Evolutionary conservation across 495 filamentous ascomycete genomes (phyloP), one percentile per base, ranked within the genome.

Genomic region (Aspergillus bridgeri): DNA sequence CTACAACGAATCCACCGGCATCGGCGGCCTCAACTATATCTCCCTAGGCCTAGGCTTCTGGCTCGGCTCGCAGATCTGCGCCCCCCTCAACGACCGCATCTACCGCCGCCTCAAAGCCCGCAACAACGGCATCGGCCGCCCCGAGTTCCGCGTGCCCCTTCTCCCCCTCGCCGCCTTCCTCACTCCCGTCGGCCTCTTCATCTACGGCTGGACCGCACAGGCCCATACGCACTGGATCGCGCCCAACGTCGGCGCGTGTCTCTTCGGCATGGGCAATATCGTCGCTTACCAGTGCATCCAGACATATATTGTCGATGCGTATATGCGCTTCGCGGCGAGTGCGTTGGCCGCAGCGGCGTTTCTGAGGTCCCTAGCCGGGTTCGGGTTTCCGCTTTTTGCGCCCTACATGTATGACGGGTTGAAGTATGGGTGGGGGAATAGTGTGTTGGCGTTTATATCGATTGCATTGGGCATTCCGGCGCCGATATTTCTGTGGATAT

Each of bases 381-480:
- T 92, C 64, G 81, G 78, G 15, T 92, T 94, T 57, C 90, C 90
- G 21, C 74, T 94, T 4, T 92, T 92, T 60, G 86, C 87, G 5
- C 86, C 85, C 3, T 75, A 73, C 27, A 75, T 91, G 80, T 92
- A 82, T 58, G 49, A 71, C 6, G 65, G 69, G n/a, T 59, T 87
- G 54, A 64, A 79, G 47, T 86, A 80, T 69, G 84, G 84, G 8
- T 87, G 83, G 83, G 84, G 83, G n/a, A 86, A 85, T 70, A 84
- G 80, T 62, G 44, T 86, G 48, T 57, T 87, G 42, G 85, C 72
- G 0, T 85, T 86, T 54, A 51, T 83, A 11, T 74, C 74, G 6
- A 59, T 88, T 52, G 79, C 29, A 1, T 65, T 89, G 52, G 83
- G 85, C 0, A 53, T 85, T 44, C 82, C 83, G 6, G 83, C 83